Evolutionary conservation across 2,329 filamentous ascomycete species (phyloP).

Genomic region (Trichoderma sp.): DNA sequence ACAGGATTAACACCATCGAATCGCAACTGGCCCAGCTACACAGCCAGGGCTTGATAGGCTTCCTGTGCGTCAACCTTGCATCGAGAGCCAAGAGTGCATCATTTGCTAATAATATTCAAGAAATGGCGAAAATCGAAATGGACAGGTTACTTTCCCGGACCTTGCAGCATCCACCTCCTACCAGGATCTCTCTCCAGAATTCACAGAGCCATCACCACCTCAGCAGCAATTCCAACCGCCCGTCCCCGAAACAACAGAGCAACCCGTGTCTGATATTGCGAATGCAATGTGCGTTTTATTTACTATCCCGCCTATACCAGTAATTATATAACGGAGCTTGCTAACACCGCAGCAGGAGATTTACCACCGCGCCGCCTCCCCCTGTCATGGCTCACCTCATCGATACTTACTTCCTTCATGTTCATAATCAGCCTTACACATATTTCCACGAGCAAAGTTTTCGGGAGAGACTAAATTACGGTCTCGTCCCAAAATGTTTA

Average conservation of each 20-base stretch:
- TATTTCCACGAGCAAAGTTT: conserved; percentile 16
- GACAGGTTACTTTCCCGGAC: not conserved
- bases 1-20: conserved; percentile 14
- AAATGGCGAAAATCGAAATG: conserved; percentile 4
- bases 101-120: not conserved
- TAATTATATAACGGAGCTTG: not conserved
- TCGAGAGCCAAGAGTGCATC: not conserved
- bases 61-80: not conserved
- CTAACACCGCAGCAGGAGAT: conserved; percentile 5
- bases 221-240: conserved; percentile 1
- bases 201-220: conserved; percentile 9
- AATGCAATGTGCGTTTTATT: not conserved
- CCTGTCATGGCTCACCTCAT: conserved; percentile 12
- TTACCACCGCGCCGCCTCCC: conserved; percentile 10
- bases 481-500: conserved; percentile 8
- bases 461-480: conserved; percentile 7
- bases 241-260: not conserved
- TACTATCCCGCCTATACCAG: not conserved
- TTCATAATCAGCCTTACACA: conserved; percentile 13
- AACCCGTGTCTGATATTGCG: not conserved
- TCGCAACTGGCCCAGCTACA: conserved; percentile 12
- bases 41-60: conserved; percentile 11
- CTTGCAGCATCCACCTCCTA: not conserved
- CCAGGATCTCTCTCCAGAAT: conserved; percentile 8
- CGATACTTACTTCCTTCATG: conserved; percentile 9